Evolutionary conservation across 305 asterid species (phyloP).

Genomic region (Fraxinus nigra): DNA sequence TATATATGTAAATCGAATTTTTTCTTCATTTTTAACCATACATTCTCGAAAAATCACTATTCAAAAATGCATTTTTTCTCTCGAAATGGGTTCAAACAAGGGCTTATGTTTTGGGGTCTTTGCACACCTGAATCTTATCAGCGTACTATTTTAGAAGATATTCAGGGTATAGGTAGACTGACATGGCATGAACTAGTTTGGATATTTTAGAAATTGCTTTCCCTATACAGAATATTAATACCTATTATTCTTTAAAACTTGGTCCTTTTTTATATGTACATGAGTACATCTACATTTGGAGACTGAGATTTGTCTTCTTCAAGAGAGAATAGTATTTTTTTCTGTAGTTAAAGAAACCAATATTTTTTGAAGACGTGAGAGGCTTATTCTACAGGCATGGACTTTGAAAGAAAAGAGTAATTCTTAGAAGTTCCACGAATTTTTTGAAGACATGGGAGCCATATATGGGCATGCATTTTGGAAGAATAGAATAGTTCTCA

Average conservation of each 20-base stretch:
- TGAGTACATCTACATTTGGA: background rate
- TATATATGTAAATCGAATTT: no score
- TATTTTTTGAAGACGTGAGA: background rate
- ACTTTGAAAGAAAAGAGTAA: background rate
- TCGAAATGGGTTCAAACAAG: no score
- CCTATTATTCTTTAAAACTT: background rate
- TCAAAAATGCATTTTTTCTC: no score
- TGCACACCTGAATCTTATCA: background rate
- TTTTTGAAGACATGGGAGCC: background rate
- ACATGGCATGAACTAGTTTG: background rate
- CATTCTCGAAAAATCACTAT: no score
- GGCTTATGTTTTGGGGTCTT: background rate
- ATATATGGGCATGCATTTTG: background rate
- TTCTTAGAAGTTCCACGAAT: background rate
- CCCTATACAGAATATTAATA: background rate
- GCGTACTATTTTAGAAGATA: background rate
- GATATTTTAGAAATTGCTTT: background rate
- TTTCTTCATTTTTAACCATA: no score
- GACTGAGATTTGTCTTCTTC: background rate
- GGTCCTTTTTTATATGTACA: background rate
- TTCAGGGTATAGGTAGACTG: background rate
- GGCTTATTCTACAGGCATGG: background rate
- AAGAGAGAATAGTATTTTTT: background rate
- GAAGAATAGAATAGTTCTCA: background rate
- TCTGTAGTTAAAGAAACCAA: background rate